These are phyloP conservation scores for Porpolomopsis calyptriformis DNA, from an alignment of 768 basidiomycete genomes.

Conservation along the genomic window DNA sequence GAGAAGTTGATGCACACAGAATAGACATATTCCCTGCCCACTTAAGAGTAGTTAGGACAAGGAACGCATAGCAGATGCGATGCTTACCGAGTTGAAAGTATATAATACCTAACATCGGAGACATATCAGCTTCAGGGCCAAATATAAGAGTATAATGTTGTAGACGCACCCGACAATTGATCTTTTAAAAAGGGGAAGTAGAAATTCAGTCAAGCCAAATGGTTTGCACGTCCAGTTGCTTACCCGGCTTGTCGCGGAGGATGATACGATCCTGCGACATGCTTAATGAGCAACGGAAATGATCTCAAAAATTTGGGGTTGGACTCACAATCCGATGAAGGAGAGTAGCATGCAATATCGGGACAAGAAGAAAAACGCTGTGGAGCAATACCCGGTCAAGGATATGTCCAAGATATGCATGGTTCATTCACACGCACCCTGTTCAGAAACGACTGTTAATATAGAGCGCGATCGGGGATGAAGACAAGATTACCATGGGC, in stretches of 20 bases:
- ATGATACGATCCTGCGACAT: conserved; percentile 41
- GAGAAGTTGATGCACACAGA: conserved; percentile 52
- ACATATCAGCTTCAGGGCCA: neutral
- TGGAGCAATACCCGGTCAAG: neutral
- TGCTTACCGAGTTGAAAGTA: conserved; percentile 51
- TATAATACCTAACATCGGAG: conserved; percentile 40
- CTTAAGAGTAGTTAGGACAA: conserved; percentile 21
- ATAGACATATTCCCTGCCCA: conserved; percentile 58
- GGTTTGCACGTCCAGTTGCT: conserved; percentile 6
- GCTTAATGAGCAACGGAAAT: neutral
- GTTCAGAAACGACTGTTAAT: neutral
- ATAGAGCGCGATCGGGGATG: neutral
- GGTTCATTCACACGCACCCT: conserved; percentile 14
- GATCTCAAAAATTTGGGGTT: neutral
- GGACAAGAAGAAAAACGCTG: conserved; percentile 58
- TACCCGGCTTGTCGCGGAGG: conserved; percentile 41
- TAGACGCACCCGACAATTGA: conserved; percentile 47
- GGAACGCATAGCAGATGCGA: neutral
- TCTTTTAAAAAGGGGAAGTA: conserved; percentile 23
- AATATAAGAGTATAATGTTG: neutral
- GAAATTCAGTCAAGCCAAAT: conserved; percentile 8
- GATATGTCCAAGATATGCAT: neutral
- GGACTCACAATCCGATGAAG: conserved; percentile 49
- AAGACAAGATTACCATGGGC: conserved; percentile 43
- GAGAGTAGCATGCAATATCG: conserved; percentile 65